Percentiles rank a stretch among this genome's conserved stretches.
phyloP scores from a whole-genome alignment of 2,329 filamentous ascomycete species.

The Ophiostoma novo-ulmi region DNA sequence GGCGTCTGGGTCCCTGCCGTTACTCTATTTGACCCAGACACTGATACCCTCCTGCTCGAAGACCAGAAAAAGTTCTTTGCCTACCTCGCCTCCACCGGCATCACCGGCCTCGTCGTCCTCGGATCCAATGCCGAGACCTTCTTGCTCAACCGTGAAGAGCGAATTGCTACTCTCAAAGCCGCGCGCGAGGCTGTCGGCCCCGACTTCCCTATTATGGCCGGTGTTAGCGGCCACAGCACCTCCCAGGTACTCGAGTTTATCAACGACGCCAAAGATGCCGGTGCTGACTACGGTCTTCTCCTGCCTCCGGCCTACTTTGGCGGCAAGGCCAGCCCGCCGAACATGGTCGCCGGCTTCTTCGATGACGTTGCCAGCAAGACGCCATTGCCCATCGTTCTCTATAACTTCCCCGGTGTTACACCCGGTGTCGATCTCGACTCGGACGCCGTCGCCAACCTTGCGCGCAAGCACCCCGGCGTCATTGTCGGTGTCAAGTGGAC shows the following conservation, averaged over 20 bases:
- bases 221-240: constrained; percentile 60
- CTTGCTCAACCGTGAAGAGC: constrained; percentile 35
- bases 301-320: constrained; percentile 62
- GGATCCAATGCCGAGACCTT: constrained; percentile 37
- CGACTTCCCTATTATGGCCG: constrained; percentile 56
- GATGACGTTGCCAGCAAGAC: constrained; percentile 49
- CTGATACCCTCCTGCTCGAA: constrained; percentile 32
- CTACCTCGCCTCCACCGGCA: constrained; percentile 32
- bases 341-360: constrained; percentile 57
- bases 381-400: constrained; percentile 56
- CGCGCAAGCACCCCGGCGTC: constrained; percentile 31
- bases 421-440: constrained; percentile 65
- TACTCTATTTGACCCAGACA: constrained; percentile 34
- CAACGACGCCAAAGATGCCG: constrained; percentile 53
- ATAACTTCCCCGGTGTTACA: constrained; percentile 65
- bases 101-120: constrained; percentile 34
- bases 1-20: constrained; percentile 36
- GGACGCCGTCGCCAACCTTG: constrained; percentile 52
- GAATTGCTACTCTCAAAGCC: constrained; percentile 45
- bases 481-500: constrained; percentile 42
- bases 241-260: constrained; percentile 58
- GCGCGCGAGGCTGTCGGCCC: constrained; percentile 51
- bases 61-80: constrained; percentile 33
- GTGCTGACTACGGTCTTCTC: constrained; percentile 57
- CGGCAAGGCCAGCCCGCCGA: constrained; percentile 51